Percentiles rank a stretch among this genome's conserved stretches.
phyloP scores from a whole-genome alignment of 2,329 filamentous ascomycete species.

The Cadophora luteo-olivacea region DNA sequence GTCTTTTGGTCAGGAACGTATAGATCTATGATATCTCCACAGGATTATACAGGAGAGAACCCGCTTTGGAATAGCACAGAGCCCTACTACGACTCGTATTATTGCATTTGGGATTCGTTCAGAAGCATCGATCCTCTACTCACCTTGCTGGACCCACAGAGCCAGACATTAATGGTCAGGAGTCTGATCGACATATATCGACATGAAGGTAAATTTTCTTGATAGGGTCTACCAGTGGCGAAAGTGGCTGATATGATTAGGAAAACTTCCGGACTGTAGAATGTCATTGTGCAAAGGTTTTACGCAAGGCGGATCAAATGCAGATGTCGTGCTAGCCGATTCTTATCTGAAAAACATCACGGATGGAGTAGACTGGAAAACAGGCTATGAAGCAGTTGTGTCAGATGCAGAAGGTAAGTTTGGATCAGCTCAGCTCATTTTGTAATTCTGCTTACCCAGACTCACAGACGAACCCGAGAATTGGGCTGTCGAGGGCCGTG shows the following conservation, averaged over 20 bases:
- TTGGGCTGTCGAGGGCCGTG: slow-evolving; percentile 74
- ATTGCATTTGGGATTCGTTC: slow-evolving; percentile 72
- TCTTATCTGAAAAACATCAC: slow-evolving; percentile 70
- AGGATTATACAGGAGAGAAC: slow-evolving; percentile 78
- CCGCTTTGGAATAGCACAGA: slow-evolving; percentile 69
- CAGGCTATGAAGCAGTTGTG: slow-evolving; percentile 72
- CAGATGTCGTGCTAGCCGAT: slow-evolving; percentile 72
- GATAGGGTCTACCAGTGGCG: not conserved
- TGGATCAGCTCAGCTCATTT: not conserved
- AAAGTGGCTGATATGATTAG: slow-evolving; percentile 60
- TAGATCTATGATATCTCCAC: slow-evolving; percentile 71
- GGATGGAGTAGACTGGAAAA: slow-evolving; percentile 68
- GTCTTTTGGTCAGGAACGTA: slow-evolving; percentile 76
- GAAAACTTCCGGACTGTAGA: slow-evolving; percentile 46
- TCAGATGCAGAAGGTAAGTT: slow-evolving; percentile 56
- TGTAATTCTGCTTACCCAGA: not conserved
- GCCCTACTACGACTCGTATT: slow-evolving; percentile 76
- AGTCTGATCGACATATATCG: slow-evolving; percentile 70
- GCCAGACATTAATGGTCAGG: slow-evolving; percentile 72
- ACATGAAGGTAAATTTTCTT: not conserved
- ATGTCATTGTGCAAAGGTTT: slow-evolving; percentile 77
- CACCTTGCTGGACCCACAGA: slow-evolving; percentile 68
- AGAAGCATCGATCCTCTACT: slow-evolving; percentile 72
- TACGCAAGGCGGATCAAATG: slow-evolving; percentile 76
- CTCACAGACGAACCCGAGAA: slow-evolving; percentile 56